These are phyloP conservation scores for Quercus variabilis DNA, from an alignment of 306 rosid genomes.

Conservation along the genomic window DNA sequence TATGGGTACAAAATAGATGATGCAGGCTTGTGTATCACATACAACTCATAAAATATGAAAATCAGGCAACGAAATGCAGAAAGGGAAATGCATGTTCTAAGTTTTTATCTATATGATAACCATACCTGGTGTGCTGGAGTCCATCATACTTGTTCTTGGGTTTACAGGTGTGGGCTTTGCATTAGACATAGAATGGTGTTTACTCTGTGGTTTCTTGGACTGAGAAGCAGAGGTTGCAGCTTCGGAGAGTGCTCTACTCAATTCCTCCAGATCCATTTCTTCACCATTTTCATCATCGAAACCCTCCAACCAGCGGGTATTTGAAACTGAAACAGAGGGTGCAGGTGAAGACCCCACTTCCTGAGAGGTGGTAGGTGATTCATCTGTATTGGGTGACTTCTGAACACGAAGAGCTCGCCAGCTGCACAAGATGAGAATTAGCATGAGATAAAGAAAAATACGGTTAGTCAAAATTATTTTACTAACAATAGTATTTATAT, in stretches of 20 bases:
- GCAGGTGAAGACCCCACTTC: conserved; percentile 10
- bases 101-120: neutral
- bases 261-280: conserved; percentile 58
- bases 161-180: conserved; percentile 19
- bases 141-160: conserved; percentile 23
- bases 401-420: conserved; percentile 82
- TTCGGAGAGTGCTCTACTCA: conserved; percentile 52
- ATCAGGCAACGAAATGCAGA: neutral
- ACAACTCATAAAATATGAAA: neutral
- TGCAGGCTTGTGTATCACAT: neutral
- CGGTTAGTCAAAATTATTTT: neutral
- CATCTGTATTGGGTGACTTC: conserved; percentile 26
- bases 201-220: conserved; percentile 34
- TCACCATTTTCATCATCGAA: conserved; percentile 32
- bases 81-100: neutral
- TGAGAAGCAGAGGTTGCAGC: conserved; percentile 51
- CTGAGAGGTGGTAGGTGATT: conserved; percentile 15
- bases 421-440: conserved; percentile 15
- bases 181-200: conserved; percentile 8
- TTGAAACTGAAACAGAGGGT: conserved; percentile 22
- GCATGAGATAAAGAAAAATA: neutral
- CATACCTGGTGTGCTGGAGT: conserved; percentile 50
- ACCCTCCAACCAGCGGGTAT: conserved; percentile 25
- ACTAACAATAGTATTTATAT: neutral
- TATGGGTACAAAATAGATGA: neutral